Conservation (phyloP, 345 rosid genomes). For the Pistacia atlantica region DNA sequence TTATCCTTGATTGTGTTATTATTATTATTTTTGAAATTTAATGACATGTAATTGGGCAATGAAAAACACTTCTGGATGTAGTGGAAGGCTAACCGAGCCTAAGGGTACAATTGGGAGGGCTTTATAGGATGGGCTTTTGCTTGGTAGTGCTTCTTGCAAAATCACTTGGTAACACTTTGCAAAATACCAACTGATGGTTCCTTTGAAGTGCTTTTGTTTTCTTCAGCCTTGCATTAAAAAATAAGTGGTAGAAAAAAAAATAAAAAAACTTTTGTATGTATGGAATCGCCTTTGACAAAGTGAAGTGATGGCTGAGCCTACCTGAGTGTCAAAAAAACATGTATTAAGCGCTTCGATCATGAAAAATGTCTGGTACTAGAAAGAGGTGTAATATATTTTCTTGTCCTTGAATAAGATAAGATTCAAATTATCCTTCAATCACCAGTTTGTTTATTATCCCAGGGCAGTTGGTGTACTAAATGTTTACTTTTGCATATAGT, state of each 20-base stretch:
- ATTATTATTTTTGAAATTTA: background rate
- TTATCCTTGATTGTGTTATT: background rate
- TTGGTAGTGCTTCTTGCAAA: background rate
- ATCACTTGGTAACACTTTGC: background rate
- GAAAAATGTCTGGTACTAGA: background rate
- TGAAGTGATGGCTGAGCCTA: too few relatives aligned
- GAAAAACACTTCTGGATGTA: background rate
- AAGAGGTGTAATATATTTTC: background rate
- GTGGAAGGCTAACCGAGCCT: background rate
- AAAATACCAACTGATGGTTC: background rate
- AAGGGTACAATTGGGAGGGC: background rate
- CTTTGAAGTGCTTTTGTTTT: background rate
- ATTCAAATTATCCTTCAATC: background rate
- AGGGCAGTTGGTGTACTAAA: background rate
- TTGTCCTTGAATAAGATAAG: background rate
- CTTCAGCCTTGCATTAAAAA: background rate
- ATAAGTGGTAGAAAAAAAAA: too few relatives aligned
- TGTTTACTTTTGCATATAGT: background rate
- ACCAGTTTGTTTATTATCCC: background rate
- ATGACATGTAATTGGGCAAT: background rate
- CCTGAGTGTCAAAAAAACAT: too few relatives aligned
- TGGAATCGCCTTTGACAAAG: background rate
- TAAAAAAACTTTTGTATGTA: background rate
- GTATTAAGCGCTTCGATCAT: background rate
- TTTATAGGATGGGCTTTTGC: background rate